Percentiles rank a stretch among this genome's conserved stretches.
These are phyloP conservation scores for Acanthamoeba rhysodes DNA, from an alignment of 208 protist species.

Conservation along the genomic window DNA sequence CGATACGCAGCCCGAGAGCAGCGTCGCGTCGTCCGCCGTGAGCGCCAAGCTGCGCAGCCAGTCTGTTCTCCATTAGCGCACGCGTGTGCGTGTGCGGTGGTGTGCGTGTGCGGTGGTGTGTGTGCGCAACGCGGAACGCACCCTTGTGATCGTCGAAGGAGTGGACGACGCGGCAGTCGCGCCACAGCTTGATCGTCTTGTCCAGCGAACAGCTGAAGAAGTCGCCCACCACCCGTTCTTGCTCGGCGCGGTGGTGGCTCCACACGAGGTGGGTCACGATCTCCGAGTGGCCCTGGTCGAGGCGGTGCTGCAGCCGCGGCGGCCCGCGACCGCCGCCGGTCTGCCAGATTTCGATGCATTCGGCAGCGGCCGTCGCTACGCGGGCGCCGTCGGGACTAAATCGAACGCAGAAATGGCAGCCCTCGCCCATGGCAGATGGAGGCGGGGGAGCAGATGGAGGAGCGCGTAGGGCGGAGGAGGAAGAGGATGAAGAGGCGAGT, in stretches of 20 bases:
- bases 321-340: background rate
- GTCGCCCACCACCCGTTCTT: background rate
- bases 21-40: background rate
- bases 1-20: background rate
- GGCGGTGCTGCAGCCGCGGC: background rate
- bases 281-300: background rate
- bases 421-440: background rate
- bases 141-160: background rate
- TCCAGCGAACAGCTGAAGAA: constrained; percentile 6
- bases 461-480: background rate
- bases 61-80: background rate
- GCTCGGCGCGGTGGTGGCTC: background rate
- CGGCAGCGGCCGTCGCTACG: background rate
- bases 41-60: background rate
- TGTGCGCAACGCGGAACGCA: background rate
- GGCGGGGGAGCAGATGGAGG: background rate
- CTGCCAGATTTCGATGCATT: constrained; percentile 3
- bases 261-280: background rate
- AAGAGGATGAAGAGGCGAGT: too few relatives aligned
- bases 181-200: constrained; percentile 1
- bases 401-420: background rate
- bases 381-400: background rate
- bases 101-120: too few relatives aligned
- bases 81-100: too few relatives aligned
- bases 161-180: background rate